Percentiles rank a stretch among this genome's conserved stretches.
These are phyloP conservation scores for Pythium scleroteichum DNA, from an alignment of 352 stramenopile species.

Conservation along the genomic window DNA sequence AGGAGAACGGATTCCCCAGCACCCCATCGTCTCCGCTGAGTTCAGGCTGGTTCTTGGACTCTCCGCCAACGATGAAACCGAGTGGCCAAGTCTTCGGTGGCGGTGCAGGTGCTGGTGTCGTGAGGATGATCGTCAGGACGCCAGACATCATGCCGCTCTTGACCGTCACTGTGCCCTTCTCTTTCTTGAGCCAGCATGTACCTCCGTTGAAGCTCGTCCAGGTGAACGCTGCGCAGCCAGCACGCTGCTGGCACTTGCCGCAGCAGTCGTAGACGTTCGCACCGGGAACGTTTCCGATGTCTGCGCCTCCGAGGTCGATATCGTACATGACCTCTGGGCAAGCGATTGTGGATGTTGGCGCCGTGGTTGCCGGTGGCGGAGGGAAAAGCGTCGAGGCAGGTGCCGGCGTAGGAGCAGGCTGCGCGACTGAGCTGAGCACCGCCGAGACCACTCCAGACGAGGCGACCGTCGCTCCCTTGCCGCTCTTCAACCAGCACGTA, in stretches of 20 bases:
- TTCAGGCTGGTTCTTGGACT: conserved; percentile 5
- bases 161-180: background rate
- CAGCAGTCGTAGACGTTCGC: conserved; percentile 16
- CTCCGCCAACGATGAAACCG: conserved; percentile 8
- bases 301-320: conserved; percentile 18
- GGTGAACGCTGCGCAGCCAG: conserved; percentile 22
- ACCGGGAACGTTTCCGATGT: conserved; percentile 9
- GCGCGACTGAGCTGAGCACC: background rate
- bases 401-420: background rate
- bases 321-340: conserved; percentile 4
- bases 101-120: conserved; percentile 7
- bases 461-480: conserved; percentile 4
- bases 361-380: background rate
- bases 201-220: conserved; percentile 56
- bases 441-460: conserved; percentile 12
- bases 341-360: conserved; percentile 29
- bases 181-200: conserved; percentile 59
- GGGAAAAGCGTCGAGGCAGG: background rate
- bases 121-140: conserved; percentile 10
- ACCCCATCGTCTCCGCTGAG: conserved; percentile 52
- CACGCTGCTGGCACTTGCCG: conserved; percentile 17
- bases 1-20: conserved; percentile 65
- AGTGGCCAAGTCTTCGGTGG: background rate
- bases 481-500: conserved; percentile 37
- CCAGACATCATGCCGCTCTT: conserved; percentile 9